Percentiles rank a stretch among this genome's conserved stretches.
phyloP scores from a whole-genome alignment of 371 early-diverging fungal genomes.

The Rhizomucor pusillus region DNA sequence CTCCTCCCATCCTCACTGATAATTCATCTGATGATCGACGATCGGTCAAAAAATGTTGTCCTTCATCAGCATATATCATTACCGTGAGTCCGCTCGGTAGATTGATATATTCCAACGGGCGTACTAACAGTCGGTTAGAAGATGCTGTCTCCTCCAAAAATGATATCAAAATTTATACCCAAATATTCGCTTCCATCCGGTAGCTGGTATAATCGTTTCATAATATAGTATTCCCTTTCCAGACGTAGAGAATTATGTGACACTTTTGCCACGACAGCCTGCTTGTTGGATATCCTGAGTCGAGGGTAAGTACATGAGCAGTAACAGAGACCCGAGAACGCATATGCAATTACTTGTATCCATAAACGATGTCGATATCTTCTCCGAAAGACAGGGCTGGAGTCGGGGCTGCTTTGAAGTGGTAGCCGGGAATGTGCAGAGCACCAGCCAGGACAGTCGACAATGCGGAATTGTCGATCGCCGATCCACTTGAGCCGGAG shows the following conservation, averaged over 20 bases:
- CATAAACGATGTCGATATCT: slow-evolving; percentile 35
- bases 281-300: slow-evolving; percentile 31
- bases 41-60: slow-evolving; percentile 15
- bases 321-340: background rate
- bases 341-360: slow-evolving; percentile 27
- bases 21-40: too few species aligned
- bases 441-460: background rate
- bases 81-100: slow-evolving; percentile 35
- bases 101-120: slow-evolving; percentile 37
- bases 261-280: slow-evolving; percentile 38
- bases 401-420: slow-evolving; percentile 31
- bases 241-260: slow-evolving; percentile 36
- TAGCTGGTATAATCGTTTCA: slow-evolving; percentile 34
- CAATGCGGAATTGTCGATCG: too few species aligned
- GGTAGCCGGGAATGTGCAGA: slow-evolving; percentile 43
- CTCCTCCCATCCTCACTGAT: too few species aligned
- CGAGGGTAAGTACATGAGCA: background rate
- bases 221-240: slow-evolving; percentile 43
- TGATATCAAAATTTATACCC: slow-evolving; percentile 17
- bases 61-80: slow-evolving; percentile 37
- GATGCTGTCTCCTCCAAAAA: background rate
- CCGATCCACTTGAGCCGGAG: background rate
- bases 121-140: slow-evolving; percentile 15
- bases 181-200: slow-evolving; percentile 30
- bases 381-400: slow-evolving; percentile 36